phyloP scores from a whole-genome alignment of 2,329 filamentous ascomycete genomes.

The Aspergillus chevalieri region DNA sequence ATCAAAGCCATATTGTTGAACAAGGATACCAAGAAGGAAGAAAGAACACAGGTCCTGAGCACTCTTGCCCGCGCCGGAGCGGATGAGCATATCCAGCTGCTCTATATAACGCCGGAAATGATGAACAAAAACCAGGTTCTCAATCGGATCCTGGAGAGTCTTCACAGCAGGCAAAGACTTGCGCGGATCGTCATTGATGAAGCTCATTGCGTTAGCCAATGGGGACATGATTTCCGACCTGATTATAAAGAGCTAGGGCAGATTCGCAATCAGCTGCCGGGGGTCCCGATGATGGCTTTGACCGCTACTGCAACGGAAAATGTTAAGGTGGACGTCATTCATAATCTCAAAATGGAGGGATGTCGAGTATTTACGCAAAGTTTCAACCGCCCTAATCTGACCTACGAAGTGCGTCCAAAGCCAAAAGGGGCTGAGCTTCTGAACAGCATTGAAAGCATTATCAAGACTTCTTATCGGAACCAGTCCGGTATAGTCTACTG shows the following conservation, averaged over 20 bases:
- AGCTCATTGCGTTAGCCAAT: conserved; percentile 98
- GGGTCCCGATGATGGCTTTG: conserved; percentile 85
- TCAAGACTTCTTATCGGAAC: conserved; percentile 61
- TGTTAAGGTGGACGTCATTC: conserved; percentile 84
- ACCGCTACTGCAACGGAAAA: conserved; percentile 93
- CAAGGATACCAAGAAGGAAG: conserved; percentile 60
- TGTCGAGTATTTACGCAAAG: conserved; percentile 83
- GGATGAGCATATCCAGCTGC: conserved; percentile 72
- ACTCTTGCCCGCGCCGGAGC: conserved; percentile 58
- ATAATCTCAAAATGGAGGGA: conserved; percentile 75
- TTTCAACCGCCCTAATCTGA: conserved; percentile 93
- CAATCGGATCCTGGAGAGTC: conserved; percentile 55
- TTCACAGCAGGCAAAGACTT: conserved; percentile 67
- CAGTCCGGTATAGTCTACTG: conserved; percentile 92
- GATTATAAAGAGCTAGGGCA: conserved; percentile 86
- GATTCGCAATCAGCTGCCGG: conserved; percentile 64
- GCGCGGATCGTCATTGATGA: conserved; percentile 95
- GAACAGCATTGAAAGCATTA: conserved; percentile 51
- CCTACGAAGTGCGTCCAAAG: conserved; percentile 77
- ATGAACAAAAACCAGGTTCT: conserved; percentile 72
- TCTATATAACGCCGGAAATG: conserved; percentile 98
- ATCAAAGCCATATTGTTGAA: conserved; percentile 81
- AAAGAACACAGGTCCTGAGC: conserved; percentile 61
- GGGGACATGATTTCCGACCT: conserved; percentile 95
- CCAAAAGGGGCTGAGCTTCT: conserved; percentile 52